Evolutionary conservation across 179 eudicot species (phyloP), one percentile per base, ranked within the genome.

Genomic region (Vitellaria paradoxa): DNA sequence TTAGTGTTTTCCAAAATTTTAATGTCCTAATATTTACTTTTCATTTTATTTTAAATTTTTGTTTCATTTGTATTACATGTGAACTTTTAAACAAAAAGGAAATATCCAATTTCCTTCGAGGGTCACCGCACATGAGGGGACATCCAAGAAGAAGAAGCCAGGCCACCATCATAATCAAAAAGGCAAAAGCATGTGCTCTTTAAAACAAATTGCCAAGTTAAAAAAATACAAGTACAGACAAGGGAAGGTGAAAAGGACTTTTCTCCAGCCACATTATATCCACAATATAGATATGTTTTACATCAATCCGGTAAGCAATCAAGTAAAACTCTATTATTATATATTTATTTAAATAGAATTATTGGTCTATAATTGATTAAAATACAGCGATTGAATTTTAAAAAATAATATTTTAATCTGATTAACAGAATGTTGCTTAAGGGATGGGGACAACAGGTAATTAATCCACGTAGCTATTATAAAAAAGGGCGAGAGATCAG

Each of bases 371-470:
- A 55, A 55, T 55, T 55, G 60, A 55, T 55, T 55, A 13, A 55
- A 55, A 42, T 42, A 13, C 12, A 67, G 3, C 14, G 15, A 68
- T 60, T 68, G 26, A 68, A 7, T 68, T 45, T 56, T 68, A 37
- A 15, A 59, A 8, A 0, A 1, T 74, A 45, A 47, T 64, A 45
- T 72, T 30, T 21, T 13, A 47, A n/a, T 30, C 42, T 17, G 68
- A 75, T 17, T 63, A 68, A 62, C 76, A 68, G 82, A 75, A 80
- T 80, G 82, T 80, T 42, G 65, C 52, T 70, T 4, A 72, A 53
- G 57, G 70, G 72, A 65, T 64, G 66, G 65, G 72, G 56, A 49
- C 76, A 72, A 59, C 6, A 42, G 45, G 45, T 42, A 42, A 42
- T 42, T 42, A 42, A 42, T 42, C 72, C 72, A 69, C 69, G 57